Evolutionary conservation across 768 basidiomycete species (phyloP).

Genomic region (Lentinula aciculospora): DNA sequence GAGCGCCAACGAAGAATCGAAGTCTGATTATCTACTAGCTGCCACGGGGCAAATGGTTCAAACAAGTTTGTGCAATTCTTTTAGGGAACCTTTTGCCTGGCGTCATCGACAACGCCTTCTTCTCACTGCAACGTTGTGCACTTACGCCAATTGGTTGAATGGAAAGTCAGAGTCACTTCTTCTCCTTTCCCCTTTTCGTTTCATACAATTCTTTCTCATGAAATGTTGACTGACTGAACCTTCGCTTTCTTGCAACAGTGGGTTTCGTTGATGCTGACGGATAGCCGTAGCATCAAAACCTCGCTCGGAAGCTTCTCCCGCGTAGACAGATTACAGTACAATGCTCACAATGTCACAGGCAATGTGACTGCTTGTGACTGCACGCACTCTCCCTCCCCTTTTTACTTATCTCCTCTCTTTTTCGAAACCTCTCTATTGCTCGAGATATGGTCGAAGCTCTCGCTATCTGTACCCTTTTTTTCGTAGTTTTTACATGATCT

Average conservation of each 20-base stretch:
- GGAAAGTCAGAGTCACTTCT: not conserved
- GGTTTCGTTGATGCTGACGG: not conserved
- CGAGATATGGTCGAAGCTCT: slow-evolving; percentile 28
- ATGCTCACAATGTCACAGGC: too few relatives aligned
- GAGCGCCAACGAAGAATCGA: too few relatives aligned
- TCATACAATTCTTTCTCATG: not conserved
- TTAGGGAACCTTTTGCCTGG: not conserved
- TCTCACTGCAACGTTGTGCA: not conserved
- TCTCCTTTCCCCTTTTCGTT: not conserved
- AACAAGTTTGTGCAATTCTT: too few relatives aligned
- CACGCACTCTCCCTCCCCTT: too few relatives aligned
- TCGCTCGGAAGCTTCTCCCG: slow-evolving; percentile 81
- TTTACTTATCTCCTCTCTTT: slow-evolving; percentile 46
- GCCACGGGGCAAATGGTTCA: slow-evolving; percentile 32
- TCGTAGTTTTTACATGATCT: not conserved
- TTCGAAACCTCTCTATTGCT: slow-evolving; percentile 51
- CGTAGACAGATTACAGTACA: slow-evolving; percentile 95
- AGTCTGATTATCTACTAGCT: not conserved
- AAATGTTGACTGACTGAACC: not conserved
- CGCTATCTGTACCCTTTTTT: slow-evolving; percentile 3
- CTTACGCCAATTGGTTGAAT: not conserved
- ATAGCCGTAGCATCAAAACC: slow-evolving; percentile 66
- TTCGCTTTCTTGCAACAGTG: not conserved
- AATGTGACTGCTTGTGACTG: too few relatives aligned
- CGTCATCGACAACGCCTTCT: not conserved